Percentiles rank a stretch among this genome's conserved stretches.
Conservation (phyloP, 371 early-diverging fungal genomes). For the Rhizopus sp. region DNA sequence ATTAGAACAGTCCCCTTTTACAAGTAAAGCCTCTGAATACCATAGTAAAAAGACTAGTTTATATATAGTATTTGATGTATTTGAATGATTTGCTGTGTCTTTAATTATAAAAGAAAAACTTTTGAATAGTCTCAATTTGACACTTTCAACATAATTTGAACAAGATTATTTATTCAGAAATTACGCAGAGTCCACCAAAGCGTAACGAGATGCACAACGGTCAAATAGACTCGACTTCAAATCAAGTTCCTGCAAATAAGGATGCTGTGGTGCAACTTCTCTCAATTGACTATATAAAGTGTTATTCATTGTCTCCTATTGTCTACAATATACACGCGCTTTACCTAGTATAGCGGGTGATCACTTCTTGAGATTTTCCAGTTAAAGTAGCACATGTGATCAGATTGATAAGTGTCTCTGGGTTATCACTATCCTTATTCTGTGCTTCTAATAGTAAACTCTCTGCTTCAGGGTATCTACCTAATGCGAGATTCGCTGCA, state of each 20-base stretch:
- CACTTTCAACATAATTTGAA: background rate
- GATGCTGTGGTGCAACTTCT: constrained; percentile 80
- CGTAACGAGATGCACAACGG: constrained; percentile 51
- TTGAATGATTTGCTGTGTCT: too few species aligned
- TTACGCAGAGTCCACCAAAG: constrained; percentile 42
- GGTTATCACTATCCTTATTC: constrained; percentile 74
- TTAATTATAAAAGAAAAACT: too few species aligned
- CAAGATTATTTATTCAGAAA: background rate
- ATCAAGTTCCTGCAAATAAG: constrained; percentile 75
- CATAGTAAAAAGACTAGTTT: too few species aligned
- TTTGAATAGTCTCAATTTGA: too few species aligned
- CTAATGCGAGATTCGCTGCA: constrained; percentile 80
- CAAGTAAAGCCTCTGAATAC: too few species aligned
- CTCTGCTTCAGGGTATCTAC: constrained; percentile 87
- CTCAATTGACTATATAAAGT: constrained; percentile 68
- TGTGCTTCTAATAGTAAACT: constrained; percentile 80
- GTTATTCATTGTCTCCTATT: background rate
- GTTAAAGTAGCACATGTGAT: constrained; percentile 69
- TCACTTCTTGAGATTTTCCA: constrained; percentile 72
- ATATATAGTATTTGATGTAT: background rate
- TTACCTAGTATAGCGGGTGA: constrained; percentile 69
- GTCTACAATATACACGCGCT: background rate
- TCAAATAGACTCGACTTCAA: constrained; percentile 85
- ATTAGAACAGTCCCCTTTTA: too few species aligned
- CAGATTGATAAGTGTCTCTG: constrained; percentile 90